Conservation (phyloP, 805 yeast genomes). For the Teunomyces lycoperdinae region DNA sequence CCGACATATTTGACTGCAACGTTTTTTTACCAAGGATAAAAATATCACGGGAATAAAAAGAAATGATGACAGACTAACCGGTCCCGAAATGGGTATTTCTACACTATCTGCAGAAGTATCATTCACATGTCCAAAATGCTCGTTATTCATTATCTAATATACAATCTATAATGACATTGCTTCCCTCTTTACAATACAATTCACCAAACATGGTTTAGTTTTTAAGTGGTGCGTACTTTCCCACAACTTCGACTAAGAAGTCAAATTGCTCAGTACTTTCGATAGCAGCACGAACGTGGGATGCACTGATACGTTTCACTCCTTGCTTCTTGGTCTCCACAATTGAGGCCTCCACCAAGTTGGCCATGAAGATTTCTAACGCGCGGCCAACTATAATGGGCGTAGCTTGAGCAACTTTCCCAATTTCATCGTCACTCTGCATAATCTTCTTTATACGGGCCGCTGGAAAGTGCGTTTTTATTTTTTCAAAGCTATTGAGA, state of each 20-base stretch:
- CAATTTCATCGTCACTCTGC: constrained; percentile 98
- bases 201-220: constrained; percentile 7
- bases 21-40: too few relatives aligned
- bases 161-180: constrained; percentile 3
- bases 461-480: constrained; percentile 83
- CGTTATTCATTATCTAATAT: constrained; percentile 1
- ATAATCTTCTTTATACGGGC: constrained; percentile 94
- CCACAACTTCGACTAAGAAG: constrained; percentile 76
- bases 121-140: not conserved
- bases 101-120: too few relatives aligned
- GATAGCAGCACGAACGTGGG: constrained; percentile 81
- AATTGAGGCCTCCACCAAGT: constrained; percentile 81
- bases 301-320: constrained; percentile 76
- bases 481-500: constrained; percentile 40
- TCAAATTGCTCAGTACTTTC: constrained; percentile 88
- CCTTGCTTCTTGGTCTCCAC: constrained; percentile 73
- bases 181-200: not conserved
- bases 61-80: not conserved
- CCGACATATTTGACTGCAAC: too few relatives aligned
- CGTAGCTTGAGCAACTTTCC: constrained; percentile 97
- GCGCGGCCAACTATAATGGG: constrained; percentile 98
- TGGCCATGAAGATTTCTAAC: constrained; percentile 84
- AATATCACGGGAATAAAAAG: not conserved
- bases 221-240: constrained; percentile 51
- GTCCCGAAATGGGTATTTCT: not conserved